These are phyloP conservation scores for Melastoma malabathricum DNA, from an alignment of 345 rosid genomes.

Conservation along the genomic window DNA sequence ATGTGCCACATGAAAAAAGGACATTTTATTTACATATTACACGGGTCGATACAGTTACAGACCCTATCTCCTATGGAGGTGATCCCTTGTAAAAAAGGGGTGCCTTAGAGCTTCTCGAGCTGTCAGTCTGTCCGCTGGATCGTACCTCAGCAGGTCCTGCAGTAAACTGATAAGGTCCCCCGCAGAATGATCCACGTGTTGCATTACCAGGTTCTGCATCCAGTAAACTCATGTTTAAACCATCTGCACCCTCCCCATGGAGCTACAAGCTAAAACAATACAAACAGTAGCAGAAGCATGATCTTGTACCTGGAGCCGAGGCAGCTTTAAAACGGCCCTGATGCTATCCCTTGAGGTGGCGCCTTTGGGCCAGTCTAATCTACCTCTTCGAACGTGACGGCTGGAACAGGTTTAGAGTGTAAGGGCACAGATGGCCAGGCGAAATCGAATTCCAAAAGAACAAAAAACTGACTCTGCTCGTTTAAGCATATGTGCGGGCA, in stretches of 20 bases:
- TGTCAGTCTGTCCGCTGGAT: slow-evolving; percentile 49
- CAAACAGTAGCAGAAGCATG: neutral
- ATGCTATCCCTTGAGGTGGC: slow-evolving; percentile 73
- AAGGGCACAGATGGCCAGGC: neutral
- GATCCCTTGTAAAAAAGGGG: slow-evolving; percentile 51
- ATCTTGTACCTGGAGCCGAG: slow-evolving; percentile 54
- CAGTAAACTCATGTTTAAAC: neutral
- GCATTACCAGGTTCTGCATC: slow-evolving; percentile 68
- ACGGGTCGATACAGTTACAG: too few relatives aligned
- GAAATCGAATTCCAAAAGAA: neutral
- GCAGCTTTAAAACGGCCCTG: slow-evolving; percentile 58
- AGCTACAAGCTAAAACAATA: too few relatives aligned
- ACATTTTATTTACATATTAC: too few relatives aligned
- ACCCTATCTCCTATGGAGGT: slow-evolving; percentile 4
- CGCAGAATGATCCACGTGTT: slow-evolving; percentile 78
- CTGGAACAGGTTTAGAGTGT: slow-evolving; percentile 14
- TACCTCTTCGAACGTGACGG: slow-evolving; percentile 70
- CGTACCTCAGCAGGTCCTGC: slow-evolving; percentile 61
- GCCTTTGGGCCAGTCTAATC: slow-evolving; percentile 86
- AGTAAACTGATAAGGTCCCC: slow-evolving; percentile 67
- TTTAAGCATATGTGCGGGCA: slow-evolving; percentile 63
- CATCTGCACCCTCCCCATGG: too few relatives aligned
- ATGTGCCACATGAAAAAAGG: too few relatives aligned
- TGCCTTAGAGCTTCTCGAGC: slow-evolving; percentile 76
- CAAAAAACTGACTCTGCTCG: slow-evolving; percentile 47